A percentile compares a stretch with the other conserved stretches of the same genome.
phyloP scores from a whole-genome alignment of 257 asterid genomes.

The Solanum infundibuliforme region DNA sequence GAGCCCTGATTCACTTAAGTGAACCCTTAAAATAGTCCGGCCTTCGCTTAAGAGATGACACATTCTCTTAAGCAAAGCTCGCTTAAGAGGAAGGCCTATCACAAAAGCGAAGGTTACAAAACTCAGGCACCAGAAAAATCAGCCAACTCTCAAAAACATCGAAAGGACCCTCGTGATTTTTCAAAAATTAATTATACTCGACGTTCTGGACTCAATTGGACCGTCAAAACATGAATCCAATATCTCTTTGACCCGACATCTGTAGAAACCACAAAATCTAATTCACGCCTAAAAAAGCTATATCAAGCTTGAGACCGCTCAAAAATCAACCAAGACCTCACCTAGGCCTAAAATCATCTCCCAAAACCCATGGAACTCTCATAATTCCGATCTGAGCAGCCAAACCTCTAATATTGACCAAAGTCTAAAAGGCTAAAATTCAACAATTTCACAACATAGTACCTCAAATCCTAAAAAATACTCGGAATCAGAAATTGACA shows the following conservation, averaged over 20 bases:
- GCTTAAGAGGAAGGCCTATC: neutral
- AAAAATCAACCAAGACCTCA: neutral
- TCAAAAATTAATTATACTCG: too few relatives aligned
- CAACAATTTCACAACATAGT: neutral
- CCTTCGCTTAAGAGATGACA: neutral
- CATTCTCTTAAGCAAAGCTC: neutral
- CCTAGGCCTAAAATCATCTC: neutral
- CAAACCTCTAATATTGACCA: neutral
- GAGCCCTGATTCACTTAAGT: neutral
- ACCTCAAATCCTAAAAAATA: neutral
- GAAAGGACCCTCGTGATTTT: neutral
- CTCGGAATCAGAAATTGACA: too few relatives aligned
- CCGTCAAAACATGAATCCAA: neutral
- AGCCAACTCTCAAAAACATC: neutral
- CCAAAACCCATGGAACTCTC: neutral
- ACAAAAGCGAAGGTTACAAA: neutral
- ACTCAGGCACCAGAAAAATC: neutral
- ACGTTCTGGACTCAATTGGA: too few relatives aligned
- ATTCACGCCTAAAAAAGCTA: neutral
- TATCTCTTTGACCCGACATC: neutral
- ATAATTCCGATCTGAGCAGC: too few relatives aligned
- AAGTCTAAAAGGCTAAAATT: neutral
- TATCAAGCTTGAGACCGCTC: neutral
- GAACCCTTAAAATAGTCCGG: neutral
- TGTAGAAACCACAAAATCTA: neutral